phyloP scores from a whole-genome alignment of 2,329 filamentous ascomycete species.

The Neopestalotiopsis sp. region DNA sequence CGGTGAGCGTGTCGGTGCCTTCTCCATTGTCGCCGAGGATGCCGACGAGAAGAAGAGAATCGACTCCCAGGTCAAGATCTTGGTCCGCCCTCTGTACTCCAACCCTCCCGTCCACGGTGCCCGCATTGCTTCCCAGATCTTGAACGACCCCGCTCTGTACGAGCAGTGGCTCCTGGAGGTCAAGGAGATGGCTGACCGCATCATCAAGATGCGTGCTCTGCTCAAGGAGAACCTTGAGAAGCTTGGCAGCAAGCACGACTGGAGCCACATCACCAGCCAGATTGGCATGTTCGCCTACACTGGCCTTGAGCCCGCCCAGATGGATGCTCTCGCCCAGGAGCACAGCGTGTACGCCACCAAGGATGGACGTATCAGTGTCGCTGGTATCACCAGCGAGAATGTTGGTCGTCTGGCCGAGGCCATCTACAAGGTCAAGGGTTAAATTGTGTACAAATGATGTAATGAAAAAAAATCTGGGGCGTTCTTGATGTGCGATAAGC shows the following conservation, averaged over 20 bases:
- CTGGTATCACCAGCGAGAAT: conserved; percentile 81
- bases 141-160: conserved; percentile 85
- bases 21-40: conserved; percentile 87
- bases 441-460: conserved; percentile 28
- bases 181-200: conserved; percentile 98
- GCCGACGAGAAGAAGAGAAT: conserved; percentile 93
- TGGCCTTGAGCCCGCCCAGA: conserved; percentile 87
- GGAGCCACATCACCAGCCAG: conserved; percentile 98
- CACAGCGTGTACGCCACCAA: conserved; percentile 98
- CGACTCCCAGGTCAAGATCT: conserved; percentile 97
- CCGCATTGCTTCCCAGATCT: conserved; percentile 89
- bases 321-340: conserved; percentile 90
- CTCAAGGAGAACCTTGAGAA: conserved; percentile 95
- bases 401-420: conserved; percentile 81
- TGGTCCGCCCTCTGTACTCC: conserved; percentile 96
- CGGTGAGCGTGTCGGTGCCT: conserved; percentile 96
- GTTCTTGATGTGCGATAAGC: conserved; percentile 18
- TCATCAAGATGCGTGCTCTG: conserved; percentile 96
- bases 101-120: conserved; percentile 98
- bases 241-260: conserved; percentile 95
- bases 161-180: conserved; percentile 95
- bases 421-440: conserved; percentile 84
- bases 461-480: conserved; percentile 14
- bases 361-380: conserved; percentile 85
- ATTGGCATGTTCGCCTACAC: conserved; percentile 99